Conservation (phyloP, 805 yeast genomes). For the Maudiozyma barnettii region DNA sequence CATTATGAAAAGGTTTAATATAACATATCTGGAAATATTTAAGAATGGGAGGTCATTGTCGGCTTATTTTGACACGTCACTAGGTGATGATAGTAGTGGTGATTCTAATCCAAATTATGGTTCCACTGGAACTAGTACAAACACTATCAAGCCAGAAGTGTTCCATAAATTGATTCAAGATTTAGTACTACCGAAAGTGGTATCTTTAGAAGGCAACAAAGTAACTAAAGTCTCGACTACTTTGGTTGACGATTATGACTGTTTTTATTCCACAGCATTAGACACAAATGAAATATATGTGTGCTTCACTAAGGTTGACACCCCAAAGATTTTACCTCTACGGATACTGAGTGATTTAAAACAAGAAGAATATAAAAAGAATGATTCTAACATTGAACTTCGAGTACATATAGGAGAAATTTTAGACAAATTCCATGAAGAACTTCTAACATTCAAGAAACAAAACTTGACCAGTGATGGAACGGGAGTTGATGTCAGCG, state of each 20-base stretch:
- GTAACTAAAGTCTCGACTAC: slow-evolving; percentile 26
- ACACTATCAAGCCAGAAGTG: slow-evolving; percentile 2
- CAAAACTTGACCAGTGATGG: not conserved
- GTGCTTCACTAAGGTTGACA: slow-evolving; percentile 19
- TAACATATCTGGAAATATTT: slow-evolving; percentile 24
- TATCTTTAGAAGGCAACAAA: slow-evolving; percentile 24
- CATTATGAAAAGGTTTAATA: slow-evolving; percentile 13
- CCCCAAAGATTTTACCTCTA: slow-evolving; percentile 28
- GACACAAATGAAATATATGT: slow-evolving; percentile 13
- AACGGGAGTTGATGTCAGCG: slow-evolving; percentile 5
- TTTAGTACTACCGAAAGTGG: slow-evolving; percentile 25
- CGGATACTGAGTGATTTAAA: slow-evolving; percentile 26
- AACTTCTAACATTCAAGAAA: slow-evolving; percentile 17
- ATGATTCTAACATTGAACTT: slow-evolving; percentile 17
- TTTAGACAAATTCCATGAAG: slow-evolving; percentile 24
- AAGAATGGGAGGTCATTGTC: slow-evolving; percentile 16
- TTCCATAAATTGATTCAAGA: slow-evolving; percentile 24
- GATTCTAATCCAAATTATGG: slow-evolving; percentile 15
- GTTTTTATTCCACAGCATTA: slow-evolving; percentile 24
- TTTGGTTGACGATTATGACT: slow-evolving; percentile 27
- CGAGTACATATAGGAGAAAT: slow-evolving; percentile 19
- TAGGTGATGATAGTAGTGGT: slow-evolving; percentile 4
- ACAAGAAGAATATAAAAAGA: slow-evolving; percentile 11
- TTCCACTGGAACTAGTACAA: slow-evolving; percentile 10
- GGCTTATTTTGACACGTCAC: slow-evolving; percentile 14